Percentiles rank a stretch among this genome's conserved stretches.
Evolutionary conservation across 1,284 basidiomycete species (phyloP).

Genomic region (Austroboletus novae-zelandiae): DNA sequence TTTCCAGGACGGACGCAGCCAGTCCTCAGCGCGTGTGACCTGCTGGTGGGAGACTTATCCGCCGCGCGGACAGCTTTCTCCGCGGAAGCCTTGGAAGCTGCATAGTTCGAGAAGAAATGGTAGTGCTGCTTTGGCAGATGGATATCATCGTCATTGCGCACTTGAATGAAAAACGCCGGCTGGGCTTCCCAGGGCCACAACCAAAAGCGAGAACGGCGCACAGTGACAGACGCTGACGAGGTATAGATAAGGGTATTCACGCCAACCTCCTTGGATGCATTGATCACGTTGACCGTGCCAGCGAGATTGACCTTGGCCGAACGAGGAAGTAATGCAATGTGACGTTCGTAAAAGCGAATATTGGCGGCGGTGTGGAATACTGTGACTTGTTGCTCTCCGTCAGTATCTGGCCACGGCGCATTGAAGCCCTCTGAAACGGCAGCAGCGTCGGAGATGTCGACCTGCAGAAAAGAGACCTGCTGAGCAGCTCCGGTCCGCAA

Average conservation of each 20-base stretch:
- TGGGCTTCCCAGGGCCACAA: conserved; percentile 70
- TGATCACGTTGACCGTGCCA: conserved; percentile 63
- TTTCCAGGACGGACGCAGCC: conserved; percentile 74
- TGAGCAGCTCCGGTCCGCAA: conserved; percentile 46
- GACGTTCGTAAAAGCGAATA: conserved; percentile 73
- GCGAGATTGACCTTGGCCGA: conserved; percentile 61
- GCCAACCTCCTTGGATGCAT: conserved; percentile 40
- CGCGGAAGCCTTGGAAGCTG: conserved; percentile 53
- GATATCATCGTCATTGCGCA: conserved; percentile 54
- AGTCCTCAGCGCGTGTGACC: conserved; percentile 47
- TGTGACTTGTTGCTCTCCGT: conserved; percentile 40
- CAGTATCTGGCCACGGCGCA: conserved; percentile 55
- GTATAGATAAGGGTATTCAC: conserved; percentile 58
- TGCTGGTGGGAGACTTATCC: conserved; percentile 41
- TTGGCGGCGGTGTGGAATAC: conserved; percentile 73
- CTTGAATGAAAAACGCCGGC: conserved; percentile 54
- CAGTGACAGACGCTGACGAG: conserved; percentile 56
- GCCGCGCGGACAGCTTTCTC: conserved; percentile 57
- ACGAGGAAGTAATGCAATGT: conserved; percentile 44
- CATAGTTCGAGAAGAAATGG: conserved; percentile 72
- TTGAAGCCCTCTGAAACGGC: conserved; percentile 59
- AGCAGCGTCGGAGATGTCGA: conserved; percentile 52
- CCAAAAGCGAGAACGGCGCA: conserved; percentile 55
- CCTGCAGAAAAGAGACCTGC: conserved; percentile 54
- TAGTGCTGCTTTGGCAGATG: conserved; percentile 46